Evolutionary conservation across 108 stramenopile genomes (phyloP).

Genomic region (Cyclostephanos tholiformis): DNA sequence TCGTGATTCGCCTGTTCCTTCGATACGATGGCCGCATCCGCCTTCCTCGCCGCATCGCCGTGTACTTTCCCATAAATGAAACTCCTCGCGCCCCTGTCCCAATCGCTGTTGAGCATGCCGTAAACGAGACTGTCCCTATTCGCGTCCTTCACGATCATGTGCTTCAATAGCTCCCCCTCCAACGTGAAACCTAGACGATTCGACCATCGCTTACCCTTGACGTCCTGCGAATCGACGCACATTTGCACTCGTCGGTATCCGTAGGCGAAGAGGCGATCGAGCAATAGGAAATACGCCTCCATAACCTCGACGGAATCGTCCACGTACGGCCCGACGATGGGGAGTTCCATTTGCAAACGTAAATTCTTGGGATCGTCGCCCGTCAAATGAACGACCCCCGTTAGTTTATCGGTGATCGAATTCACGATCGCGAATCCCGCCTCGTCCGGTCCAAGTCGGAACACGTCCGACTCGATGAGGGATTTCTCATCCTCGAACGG

Average conservation of each 20-base stretch:
- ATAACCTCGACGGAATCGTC: slow-evolving; percentile 68
- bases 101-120: slow-evolving; percentile 87
- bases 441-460: slow-evolving; percentile 58
- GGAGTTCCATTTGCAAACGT: slow-evolving; percentile 72
- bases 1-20: slow-evolving; percentile 77
- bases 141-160: slow-evolving; percentile 80
- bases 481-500: slow-evolving; percentile 57
- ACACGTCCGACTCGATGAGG: slow-evolving; percentile 62
- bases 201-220: slow-evolving; percentile 55
- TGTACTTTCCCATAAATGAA: slow-evolving; percentile 71
- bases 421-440: slow-evolving; percentile 83
- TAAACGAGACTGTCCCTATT: slow-evolving; percentile 81
- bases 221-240: slow-evolving; percentile 72
- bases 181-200: slow-evolving; percentile 75
- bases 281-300: slow-evolving; percentile 77
- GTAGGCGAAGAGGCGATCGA: slow-evolving; percentile 81
- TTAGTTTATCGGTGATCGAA: slow-evolving; percentile 63
- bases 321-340: slow-evolving; percentile 63
- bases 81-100: slow-evolving; percentile 78
- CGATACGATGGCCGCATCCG: slow-evolving; percentile 61
- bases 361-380: slow-evolving; percentile 78
- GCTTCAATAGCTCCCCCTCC: slow-evolving; percentile 72
- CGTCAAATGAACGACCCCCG: slow-evolving; percentile 66
- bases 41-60: slow-evolving; percentile 57
- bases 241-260: slow-evolving; percentile 84